Evolutionary conservation across 805 yeast genomes (phyloP).

Genomic region (Peterozyma xylosa): DNA sequence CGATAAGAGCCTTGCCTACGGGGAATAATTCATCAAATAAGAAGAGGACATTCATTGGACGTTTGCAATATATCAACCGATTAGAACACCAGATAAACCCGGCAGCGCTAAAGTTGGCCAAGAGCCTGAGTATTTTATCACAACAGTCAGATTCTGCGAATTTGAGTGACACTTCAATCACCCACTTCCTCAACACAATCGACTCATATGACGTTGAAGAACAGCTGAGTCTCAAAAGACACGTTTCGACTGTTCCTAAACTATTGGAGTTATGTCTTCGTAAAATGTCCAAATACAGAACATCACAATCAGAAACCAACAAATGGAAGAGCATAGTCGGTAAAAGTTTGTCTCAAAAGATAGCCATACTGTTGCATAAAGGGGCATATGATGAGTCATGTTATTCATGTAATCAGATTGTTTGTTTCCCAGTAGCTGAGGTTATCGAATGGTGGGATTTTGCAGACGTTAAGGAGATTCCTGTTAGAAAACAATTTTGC

Average conservation of each 20-base stretch:
- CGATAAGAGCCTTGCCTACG: constrained; percentile 12
- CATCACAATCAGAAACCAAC: constrained; percentile 45
- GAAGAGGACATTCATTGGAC: constrained; percentile 1
- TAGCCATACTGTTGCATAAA: constrained; percentile 45
- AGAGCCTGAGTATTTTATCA: constrained; percentile 21
- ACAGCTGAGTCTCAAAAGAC: constrained; percentile 10
- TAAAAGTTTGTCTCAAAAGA: constrained; percentile 32
- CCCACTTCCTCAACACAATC: constrained; percentile 14
- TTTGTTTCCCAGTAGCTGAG: constrained; percentile 52
- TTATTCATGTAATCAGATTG: constrained; percentile 38
- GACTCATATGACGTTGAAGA: constrained; percentile 15
- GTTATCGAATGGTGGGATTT: constrained; percentile 65
- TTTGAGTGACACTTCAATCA: constrained; percentile 16
- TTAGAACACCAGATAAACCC: constrained; percentile 6
- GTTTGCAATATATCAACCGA: constrained; percentile 4
- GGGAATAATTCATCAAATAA: constrained; percentile 17
- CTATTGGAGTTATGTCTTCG: constrained; percentile 41
- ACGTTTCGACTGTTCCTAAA: constrained; percentile 30
- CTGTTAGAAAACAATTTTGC: constrained; percentile 50
- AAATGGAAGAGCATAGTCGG: constrained; percentile 46
- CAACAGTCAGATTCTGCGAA: constrained; percentile 12
- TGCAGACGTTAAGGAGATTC: constrained; percentile 38
- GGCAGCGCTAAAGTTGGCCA: constrained; percentile 17
- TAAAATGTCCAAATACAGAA: constrained; percentile 40
- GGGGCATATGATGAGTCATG: constrained; percentile 46